Conservation (phyloP, 306 rosid species). For the Begonia peltatifolia region DNA sequence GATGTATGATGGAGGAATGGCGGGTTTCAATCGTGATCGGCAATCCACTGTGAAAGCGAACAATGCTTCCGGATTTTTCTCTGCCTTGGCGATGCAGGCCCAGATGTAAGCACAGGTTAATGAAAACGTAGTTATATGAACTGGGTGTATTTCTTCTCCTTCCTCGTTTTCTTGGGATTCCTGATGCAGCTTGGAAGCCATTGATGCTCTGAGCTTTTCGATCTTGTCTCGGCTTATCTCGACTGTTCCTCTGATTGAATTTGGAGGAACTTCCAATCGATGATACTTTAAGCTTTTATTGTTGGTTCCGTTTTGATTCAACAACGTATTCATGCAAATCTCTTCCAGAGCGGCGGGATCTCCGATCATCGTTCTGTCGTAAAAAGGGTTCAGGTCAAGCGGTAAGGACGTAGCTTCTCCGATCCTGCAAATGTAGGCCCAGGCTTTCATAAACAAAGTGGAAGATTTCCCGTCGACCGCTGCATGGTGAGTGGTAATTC, state of each 20-base stretch:
- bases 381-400: too few species aligned
- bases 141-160: neutral
- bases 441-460: neutral
- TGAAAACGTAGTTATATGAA: slow-evolving; percentile 9
- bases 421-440: neutral
- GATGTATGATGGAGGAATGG: slow-evolving; percentile 7
- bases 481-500: neutral
- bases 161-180: neutral
- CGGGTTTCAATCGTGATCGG: slow-evolving; percentile 11
- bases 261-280: neutral
- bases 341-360: too few species aligned
- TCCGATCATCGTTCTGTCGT: too few species aligned
- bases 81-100: slow-evolving; percentile 17
- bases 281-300: slow-evolving; percentile 4
- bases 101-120: slow-evolving; percentile 12
- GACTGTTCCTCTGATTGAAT: slow-evolving; percentile 8
- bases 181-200: neutral
- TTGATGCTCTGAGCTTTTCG: neutral
- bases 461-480: neutral
- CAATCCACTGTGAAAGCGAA: slow-evolving; percentile 6
- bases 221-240: neutral
- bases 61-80: slow-evolving; percentile 1
- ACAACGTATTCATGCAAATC: too few species aligned
- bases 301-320: neutral
- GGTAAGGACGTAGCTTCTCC: too few species aligned